Evolutionary conservation across 257 asterid genomes (phyloP).

Genomic region (Solanum chiquidenum): DNA sequence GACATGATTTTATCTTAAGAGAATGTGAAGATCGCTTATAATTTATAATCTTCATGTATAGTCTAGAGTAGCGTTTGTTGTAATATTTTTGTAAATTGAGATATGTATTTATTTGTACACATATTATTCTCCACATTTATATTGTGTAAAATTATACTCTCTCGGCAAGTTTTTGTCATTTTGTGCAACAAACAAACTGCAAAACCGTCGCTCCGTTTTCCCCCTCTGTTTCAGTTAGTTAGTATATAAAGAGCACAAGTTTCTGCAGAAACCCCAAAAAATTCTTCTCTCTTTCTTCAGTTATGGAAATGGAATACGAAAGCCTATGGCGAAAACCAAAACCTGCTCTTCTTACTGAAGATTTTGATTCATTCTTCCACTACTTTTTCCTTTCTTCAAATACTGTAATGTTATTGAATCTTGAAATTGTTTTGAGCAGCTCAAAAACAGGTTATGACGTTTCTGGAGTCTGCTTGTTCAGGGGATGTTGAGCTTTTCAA

Average conservation of each 20-base stretch:
- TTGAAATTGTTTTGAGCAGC: constrained; percentile 23
- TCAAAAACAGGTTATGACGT: constrained; percentile 52
- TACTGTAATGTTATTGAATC: not conserved
- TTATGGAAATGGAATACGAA: constrained; percentile 20
- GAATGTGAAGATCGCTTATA: too few relatives aligned
- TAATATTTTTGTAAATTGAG: too few relatives aligned
- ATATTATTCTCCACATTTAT: too few relatives aligned
- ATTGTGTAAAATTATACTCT: too few relatives aligned
- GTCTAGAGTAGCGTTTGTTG: too few relatives aligned
- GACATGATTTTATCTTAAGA: too few relatives aligned
- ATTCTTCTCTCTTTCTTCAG: not conserved
- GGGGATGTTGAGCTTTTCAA: constrained; percentile 60
- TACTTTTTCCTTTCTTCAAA: not conserved
- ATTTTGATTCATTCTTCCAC: constrained; percentile 9
- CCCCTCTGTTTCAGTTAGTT: too few relatives aligned
- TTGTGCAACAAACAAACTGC: not conserved
- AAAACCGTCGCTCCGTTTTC: not conserved
- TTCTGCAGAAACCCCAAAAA: not conserved
- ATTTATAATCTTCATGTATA: too few relatives aligned
- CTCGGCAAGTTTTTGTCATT: not conserved
- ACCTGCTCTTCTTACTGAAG: constrained; percentile 48
- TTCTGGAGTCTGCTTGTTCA: constrained; percentile 57
- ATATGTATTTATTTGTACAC: too few relatives aligned
- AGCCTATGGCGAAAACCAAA: too few relatives aligned
- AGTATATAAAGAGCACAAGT: not conserved